Base-by-base conservation (phyloP, 192 early-diverging fungal species). In the Linnemannia exigua region DNA sequence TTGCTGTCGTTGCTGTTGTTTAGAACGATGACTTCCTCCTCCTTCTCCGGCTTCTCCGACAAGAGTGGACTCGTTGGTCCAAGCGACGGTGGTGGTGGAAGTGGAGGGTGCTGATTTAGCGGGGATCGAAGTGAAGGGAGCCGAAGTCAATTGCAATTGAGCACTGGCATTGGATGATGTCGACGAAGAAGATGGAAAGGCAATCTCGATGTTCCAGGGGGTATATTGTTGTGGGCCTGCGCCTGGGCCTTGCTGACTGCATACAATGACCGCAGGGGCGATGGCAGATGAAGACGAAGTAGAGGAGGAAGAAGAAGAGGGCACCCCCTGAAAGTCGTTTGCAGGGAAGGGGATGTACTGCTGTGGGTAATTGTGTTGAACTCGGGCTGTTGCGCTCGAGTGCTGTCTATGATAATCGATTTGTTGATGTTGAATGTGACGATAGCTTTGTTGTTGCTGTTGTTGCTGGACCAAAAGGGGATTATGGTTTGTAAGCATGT, bases 401-500 rank as follows among this genome's bases (percentile, higher is more conserved):
- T 66, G 20, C 25, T 58, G 67, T 41, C 22, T 36, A 69, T 69
- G 67, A n/a, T 44, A 9, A 44, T 69, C 16, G 22, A 69, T n/a
- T 36, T 69, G 70, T 25, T 72, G 70, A 17, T 72, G 47, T 25
- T 72, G 67, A 36, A 17, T 28, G 67, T 68, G 71, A 48, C 41
- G 73, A 75, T 81, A 69, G 35, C 6, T 17, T n/a, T 70, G 68
- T 46, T 71, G 70, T 48, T 71, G 70, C 11, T 70, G 68, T 46
- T 70, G 70, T 31, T 71, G 70, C 7, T 71, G 70, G 14, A 46
- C 63, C 20, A 76, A 61, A 31, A 76, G 37, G 75, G 44, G 76
- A 50, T 75, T 68, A 20, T 85, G 82, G 68, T 75, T 72, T 61
- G 82, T 71, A 47, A 84, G 44, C 69, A 70, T 41, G 73, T 74